Evolutionary conservation across 192 early-diverging fungal genomes (phyloP).

Genomic region (Podila minutissima): DNA sequence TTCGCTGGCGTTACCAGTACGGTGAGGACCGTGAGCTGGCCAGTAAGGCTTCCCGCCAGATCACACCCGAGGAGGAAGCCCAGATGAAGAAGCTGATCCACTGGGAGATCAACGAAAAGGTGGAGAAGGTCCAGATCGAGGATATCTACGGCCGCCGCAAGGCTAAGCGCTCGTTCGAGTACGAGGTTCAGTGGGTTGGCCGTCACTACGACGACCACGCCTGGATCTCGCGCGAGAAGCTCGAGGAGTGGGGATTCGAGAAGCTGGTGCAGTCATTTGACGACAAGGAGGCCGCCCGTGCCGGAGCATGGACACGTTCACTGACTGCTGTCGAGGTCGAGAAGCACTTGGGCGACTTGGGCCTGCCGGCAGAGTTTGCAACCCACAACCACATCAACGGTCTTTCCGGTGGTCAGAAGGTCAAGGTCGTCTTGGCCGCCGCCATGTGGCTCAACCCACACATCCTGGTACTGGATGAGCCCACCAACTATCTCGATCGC

Average conservation of each 20-base stretch:
- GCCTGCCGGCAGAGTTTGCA: constrained; percentile 77
- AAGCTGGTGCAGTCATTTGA: constrained; percentile 65
- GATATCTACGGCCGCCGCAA: constrained; percentile 68
- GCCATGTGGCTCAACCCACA: constrained; percentile 90
- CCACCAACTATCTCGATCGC: constrained; percentile 74
- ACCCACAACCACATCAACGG: constrained; percentile 72
- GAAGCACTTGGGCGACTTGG: constrained; percentile 77
- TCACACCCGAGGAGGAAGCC: constrained; percentile 68
- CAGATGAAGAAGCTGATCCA: constrained; percentile 25
- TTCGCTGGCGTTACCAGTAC: constrained; percentile 78
- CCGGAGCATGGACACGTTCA: constrained; percentile 69
- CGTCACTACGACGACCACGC: constrained; percentile 77
- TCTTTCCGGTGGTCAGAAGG: constrained; percentile 82
- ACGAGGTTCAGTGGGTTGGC: constrained; percentile 74
- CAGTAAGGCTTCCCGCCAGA: constrained; percentile 71
- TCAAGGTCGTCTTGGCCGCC: constrained; percentile 85
- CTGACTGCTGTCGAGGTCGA: constrained; percentile 71
- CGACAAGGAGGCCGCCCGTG: constrained; percentile 71
- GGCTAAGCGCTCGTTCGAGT: constrained; percentile 70
- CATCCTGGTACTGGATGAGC: constrained; percentile 89
- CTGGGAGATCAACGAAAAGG: constrained; percentile 31
- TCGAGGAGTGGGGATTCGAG: constrained; percentile 76
- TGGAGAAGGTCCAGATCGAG: constrained; percentile 53
- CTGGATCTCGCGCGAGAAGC: constrained; percentile 70
- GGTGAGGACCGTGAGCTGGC: constrained; percentile 80